These are phyloP conservation scores for Citrullus colocynthis DNA, from an alignment of 306 rosid species.

Conservation along the genomic window DNA sequence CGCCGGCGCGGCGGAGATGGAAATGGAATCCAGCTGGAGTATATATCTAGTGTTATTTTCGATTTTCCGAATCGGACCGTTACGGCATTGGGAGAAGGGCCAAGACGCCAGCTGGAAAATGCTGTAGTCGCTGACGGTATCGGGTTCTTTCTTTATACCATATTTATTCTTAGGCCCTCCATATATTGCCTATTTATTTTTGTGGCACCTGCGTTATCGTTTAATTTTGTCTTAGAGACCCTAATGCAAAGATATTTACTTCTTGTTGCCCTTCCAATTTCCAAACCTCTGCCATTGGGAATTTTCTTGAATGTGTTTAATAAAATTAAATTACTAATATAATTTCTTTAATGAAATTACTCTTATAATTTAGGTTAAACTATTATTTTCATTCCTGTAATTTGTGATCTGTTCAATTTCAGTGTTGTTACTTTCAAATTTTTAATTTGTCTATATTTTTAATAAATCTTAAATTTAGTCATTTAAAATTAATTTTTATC, in stretches of 20 bases:
- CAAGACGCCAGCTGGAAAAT: slow-evolving; percentile 6
- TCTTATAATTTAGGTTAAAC: too few relatives aligned
- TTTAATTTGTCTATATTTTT: too few relatives aligned
- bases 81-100: not conserved
- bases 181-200: not conserved
- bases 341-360: too few relatives aligned
- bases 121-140: not conserved
- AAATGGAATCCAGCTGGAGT: slow-evolving; percentile 2
- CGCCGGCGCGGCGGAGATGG: not conserved
- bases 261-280: not conserved
- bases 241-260: not conserved
- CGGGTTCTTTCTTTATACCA: not conserved
- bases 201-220: not conserved
- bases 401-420: too few relatives aligned
- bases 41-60: not conserved
- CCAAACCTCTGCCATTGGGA: not conserved
- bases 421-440: too few relatives aligned
- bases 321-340: not conserved
- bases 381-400: too few relatives aligned
- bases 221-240: not conserved
- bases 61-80: not conserved
- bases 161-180: not conserved
- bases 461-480: too few relatives aligned
- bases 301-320: not conserved
- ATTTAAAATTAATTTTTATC: too few relatives aligned